Evolutionary conservation across 2,329 filamentous ascomycete species (phyloP).

Genomic region (Aspergillus floridensis): DNA sequence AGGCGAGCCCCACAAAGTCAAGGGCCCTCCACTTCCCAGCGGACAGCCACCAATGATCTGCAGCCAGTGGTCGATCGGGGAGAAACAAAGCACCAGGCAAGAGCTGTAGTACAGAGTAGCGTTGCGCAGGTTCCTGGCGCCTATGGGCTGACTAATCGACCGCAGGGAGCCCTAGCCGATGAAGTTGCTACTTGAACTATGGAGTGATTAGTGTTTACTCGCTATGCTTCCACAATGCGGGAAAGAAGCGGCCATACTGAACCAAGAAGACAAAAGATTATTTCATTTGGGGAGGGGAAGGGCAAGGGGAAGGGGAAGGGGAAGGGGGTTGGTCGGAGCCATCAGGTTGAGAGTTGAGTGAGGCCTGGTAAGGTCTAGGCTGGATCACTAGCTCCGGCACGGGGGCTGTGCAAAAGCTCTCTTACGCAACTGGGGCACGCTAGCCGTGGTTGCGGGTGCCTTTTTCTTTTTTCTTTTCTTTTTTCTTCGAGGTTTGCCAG

Average conservation of each 20-base stretch:
- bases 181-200: too few species aligned
- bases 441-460: conserved; percentile 10
- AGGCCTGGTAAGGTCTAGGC: conserved; percentile 16
- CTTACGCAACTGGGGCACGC: conserved; percentile 23
- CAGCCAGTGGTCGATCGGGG: conserved; percentile 18
- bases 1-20: conserved; percentile 14
- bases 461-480: too few species aligned
- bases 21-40: conserved; percentile 3
- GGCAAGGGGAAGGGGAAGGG: too few species aligned
- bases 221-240: background rate
- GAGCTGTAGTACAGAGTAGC: too few species aligned
- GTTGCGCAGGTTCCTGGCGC: conserved; percentile 16
- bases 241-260: too few species aligned
- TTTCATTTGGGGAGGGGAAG: too few species aligned
- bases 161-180: background rate
- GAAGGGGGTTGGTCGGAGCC: too few species aligned
- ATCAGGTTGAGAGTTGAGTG: too few species aligned
- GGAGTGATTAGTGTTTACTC: too few species aligned
- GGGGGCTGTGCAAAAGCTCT: conserved; percentile 28
- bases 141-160: conserved; percentile 14
- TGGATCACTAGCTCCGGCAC: conserved; percentile 24
- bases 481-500: too few species aligned
- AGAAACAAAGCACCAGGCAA: conserved; percentile 9
- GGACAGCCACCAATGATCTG: conserved; percentile 15
- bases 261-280: background rate